Base-by-base conservation (phyloP, 2,329 filamentous ascomycete genomes). In the Erysiphe pulchra region DNA sequence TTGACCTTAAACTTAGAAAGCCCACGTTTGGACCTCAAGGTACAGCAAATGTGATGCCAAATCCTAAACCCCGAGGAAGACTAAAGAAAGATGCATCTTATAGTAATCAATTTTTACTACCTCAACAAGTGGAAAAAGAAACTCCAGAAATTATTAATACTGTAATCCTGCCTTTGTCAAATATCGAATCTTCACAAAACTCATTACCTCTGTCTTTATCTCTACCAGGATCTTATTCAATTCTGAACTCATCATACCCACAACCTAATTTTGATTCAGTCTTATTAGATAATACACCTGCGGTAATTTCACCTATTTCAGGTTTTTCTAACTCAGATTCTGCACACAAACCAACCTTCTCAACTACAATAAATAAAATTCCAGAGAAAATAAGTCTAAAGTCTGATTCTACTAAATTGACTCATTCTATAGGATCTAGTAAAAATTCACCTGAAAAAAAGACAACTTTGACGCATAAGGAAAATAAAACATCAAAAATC, bases 1-100 rank as follows among this genome's bases (percentile, higher is more conserved):
- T 46, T 12, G 45, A 43, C 13, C 30, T 46, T 1, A 14, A 30
- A 17, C 16, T 46, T 16, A 24, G 45, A n/a, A 46, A 43, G 32
- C 38, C 18, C n/a, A 12, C 8, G 33, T 10, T 40, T n/a, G 31
- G 45, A 38, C 20, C 40, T 16, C 14, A 46, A 37, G 32, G 40
- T 10, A 46, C 39, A 17, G 3, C 17, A 18, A 43, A 46, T 38
- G 18, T 43, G 1, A 28, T 37, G 9, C 14, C 30, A 6, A 18
- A 46, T 28, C 20, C 32, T 13, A 46, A 18, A 38, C 31, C 39
- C 2, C 31, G 45, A 17, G 17, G 40, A 14, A 42, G 36, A 30
- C 45, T 20, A 38, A 43, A 28, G 24, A 31, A 28, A 40, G 34
- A 41, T 34, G 32, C 14, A 12, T 34, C 32, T 34, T 9, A 34